phyloP scores from a whole-genome alignment of 2,329 filamentous ascomycete species.

The Aspergillus clavatus region DNA sequence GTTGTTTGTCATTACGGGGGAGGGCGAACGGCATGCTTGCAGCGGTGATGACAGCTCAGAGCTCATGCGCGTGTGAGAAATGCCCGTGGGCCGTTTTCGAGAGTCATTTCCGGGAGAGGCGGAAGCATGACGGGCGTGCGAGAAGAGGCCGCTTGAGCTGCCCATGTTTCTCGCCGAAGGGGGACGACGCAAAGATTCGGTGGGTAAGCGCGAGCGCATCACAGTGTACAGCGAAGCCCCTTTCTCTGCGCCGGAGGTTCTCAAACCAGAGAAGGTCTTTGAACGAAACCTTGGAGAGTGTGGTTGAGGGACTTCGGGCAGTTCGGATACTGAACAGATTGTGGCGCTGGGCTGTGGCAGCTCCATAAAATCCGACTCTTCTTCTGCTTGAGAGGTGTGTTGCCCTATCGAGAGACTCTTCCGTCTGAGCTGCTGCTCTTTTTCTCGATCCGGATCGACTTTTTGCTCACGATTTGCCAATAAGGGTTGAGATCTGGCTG shows the following conservation, averaged over 20 bases:
- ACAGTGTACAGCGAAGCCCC: background rate
- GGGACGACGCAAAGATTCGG: conserved; percentile 18
- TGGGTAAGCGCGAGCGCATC: conserved; percentile 12
- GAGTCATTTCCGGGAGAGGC: conserved; percentile 10
- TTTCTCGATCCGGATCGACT: background rate
- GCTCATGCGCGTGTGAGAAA: conserved; percentile 15
- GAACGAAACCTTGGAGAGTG: conserved; percentile 17
- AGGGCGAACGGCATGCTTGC: conserved; percentile 12
- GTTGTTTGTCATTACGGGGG: conserved; percentile 17
- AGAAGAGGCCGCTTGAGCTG: conserved; percentile 18
- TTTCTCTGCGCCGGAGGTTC: conserved; percentile 20
- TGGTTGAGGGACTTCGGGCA: conserved; percentile 16
- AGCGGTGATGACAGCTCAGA: conserved; percentile 14
- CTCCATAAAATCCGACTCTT: background rate
- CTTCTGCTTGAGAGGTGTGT: background rate
- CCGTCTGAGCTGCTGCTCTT: conserved; percentile 8
- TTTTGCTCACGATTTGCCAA: conserved; percentile 5
- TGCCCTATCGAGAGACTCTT: conserved; percentile 7
- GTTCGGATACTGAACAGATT: conserved; percentile 22
- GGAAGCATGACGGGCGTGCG: conserved; percentile 12
- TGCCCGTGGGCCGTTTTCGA: conserved; percentile 13
- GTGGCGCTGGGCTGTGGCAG: conserved; percentile 12
- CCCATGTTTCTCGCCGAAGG: conserved; percentile 24
- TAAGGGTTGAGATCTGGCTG: conserved; percentile 15
- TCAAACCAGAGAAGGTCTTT: conserved; percentile 22